Conservation (phyloP, 1,139 yeast genomes). For the Saccharomyces hybrid region DNA sequence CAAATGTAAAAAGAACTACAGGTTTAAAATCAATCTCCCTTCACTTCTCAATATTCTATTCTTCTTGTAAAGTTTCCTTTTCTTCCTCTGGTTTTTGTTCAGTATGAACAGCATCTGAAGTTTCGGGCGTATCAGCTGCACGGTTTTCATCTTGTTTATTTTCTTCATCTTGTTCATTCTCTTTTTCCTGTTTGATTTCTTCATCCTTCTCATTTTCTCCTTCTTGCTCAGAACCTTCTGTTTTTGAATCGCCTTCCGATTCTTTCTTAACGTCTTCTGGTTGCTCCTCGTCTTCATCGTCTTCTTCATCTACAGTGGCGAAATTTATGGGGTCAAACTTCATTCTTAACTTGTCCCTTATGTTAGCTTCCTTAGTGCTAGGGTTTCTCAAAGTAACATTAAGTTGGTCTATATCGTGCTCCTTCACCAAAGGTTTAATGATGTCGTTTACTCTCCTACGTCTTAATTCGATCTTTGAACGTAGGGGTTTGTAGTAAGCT, state of each 20-base stretch:
- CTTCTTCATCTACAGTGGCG: slow-evolving; percentile 32
- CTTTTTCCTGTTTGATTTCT: slow-evolving; percentile 1
- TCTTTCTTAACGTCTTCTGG: not conserved
- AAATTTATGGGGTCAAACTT: slow-evolving; percentile 33
- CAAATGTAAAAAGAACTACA: not conserved
- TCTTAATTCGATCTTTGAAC: slow-evolving; percentile 72
- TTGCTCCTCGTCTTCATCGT: slow-evolving; percentile 25
- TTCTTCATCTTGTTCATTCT: not conserved
- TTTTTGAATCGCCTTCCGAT: too few relatives aligned
- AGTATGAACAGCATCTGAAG: not conserved
- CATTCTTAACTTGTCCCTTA: slow-evolving; percentile 30
- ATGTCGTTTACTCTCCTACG: slow-evolving; percentile 64
- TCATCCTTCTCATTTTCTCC: not conserved
- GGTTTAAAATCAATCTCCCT: not conserved
- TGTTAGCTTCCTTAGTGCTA: slow-evolving; percentile 29
- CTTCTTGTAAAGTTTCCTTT: not conserved
- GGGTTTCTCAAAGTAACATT: slow-evolving; percentile 30
- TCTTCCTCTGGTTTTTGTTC: not conserved
- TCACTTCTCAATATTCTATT: slow-evolving; percentile 1
- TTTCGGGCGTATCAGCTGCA: not conserved
- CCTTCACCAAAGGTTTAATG: slow-evolving; percentile 35
- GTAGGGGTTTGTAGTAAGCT: slow-evolving; percentile 70
- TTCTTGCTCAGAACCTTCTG: slow-evolving; percentile 3
- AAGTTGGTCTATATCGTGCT: slow-evolving; percentile 35
- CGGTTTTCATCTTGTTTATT: not conserved